These are phyloP conservation scores for Aspergillus fijiensis DNA, from an alignment of 2,329 filamentous ascomycete species.

Conservation along the genomic window DNA sequence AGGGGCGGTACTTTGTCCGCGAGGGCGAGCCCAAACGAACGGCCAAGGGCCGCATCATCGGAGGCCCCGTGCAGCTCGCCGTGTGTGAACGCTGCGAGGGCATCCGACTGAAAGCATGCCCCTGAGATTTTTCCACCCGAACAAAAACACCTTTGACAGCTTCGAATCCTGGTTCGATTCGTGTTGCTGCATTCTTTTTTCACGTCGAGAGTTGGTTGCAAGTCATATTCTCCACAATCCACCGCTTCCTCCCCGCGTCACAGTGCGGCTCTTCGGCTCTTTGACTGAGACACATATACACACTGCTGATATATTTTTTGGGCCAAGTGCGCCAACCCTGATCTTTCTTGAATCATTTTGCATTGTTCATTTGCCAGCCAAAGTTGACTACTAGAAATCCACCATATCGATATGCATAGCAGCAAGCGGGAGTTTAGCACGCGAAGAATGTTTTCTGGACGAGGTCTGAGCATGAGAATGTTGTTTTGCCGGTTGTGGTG, in stretches of 20 bases:
- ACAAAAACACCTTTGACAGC: no score
- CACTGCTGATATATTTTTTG: neutral
- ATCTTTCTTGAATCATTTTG: neutral
- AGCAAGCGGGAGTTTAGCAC: conserved; percentile 3
- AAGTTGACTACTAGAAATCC: neutral
- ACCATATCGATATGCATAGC: conserved; percentile 2
- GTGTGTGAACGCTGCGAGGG: conserved; percentile 65
- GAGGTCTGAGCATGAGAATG: neutral
- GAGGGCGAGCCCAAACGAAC: conserved; percentile 51
- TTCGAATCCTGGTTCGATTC: neutral
- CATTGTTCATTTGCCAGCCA: neutral
- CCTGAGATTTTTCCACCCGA: neutral
- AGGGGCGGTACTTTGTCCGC: conserved; percentile 63
- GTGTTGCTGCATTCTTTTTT: neutral
- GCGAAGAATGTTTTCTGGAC: neutral
- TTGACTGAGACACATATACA: no score
- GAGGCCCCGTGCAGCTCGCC: conserved; percentile 54
- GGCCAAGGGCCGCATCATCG: conserved; percentile 48
- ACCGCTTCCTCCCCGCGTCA: neutral
- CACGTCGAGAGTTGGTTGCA: neutral
- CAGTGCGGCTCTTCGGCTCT: no score
- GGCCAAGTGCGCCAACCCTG: neutral
- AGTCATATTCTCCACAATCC: neutral
- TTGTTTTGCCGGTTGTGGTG: neutral
- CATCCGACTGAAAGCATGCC: conserved; percentile 59